Conservation (phyloP, 352 stramenopile species). For the Phytophthora brassicae region DNA sequence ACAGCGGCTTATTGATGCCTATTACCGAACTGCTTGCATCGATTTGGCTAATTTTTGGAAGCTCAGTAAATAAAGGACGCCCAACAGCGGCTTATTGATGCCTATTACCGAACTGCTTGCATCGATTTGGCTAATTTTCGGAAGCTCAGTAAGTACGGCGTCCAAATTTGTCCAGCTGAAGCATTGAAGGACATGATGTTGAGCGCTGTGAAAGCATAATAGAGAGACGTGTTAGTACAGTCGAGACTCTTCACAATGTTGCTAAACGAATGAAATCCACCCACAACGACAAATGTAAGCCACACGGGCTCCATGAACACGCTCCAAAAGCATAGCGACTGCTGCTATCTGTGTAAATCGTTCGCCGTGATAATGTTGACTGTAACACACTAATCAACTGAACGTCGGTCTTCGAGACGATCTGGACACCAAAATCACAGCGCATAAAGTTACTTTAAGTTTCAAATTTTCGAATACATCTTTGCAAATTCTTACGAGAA, state of each 20-base stretch:
- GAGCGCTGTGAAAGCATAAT: constrained; percentile 14
- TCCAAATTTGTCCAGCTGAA: constrained; percentile 33
- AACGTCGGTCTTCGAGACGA: constrained; percentile 36
- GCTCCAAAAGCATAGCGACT: constrained; percentile 22
- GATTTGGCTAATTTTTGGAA: constrained; percentile 22
- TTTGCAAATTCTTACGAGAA: constrained; percentile 33
- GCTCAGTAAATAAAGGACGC: constrained; percentile 16
- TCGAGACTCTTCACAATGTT: background rate
- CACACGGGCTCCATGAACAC: constrained; percentile 49
- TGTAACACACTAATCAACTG: constrained; percentile 27
- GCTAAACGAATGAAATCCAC: background rate
- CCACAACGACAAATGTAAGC: constrained; percentile 43
- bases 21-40: constrained; percentile 11
- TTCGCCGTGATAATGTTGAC: constrained; percentile 10
- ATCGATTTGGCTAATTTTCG: constrained; percentile 25
- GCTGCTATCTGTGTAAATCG: constrained; percentile 14
- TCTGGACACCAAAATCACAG: constrained; percentile 17
- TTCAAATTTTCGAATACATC: background rate
- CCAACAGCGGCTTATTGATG: constrained; percentile 3
- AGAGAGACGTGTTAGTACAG: constrained; percentile 2
- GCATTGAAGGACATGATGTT: constrained; percentile 23
- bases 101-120: constrained; percentile 7
- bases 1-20: background rate
- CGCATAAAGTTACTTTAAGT: background rate
- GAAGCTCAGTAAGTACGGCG: constrained; percentile 8